Conservation (phyloP, 768 basidiomycete species). For the Mycena venus region DNA sequence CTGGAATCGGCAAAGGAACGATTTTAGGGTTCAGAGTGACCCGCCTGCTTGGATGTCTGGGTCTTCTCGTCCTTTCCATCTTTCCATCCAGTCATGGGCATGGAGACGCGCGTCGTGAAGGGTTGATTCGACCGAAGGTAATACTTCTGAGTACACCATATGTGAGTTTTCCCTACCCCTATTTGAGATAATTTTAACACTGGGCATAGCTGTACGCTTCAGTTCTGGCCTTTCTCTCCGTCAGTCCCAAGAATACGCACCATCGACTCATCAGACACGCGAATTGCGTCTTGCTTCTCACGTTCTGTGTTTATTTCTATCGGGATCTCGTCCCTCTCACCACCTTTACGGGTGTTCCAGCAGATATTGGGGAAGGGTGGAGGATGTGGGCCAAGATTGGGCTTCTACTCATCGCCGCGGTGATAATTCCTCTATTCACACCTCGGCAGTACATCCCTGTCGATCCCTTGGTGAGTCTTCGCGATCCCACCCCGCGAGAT, state of each 20-base stretch:
- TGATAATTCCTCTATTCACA: constrained; percentile 65
- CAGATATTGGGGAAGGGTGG: constrained; percentile 60
- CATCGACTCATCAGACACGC: constrained; percentile 54
- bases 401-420: constrained; percentile 56
- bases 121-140: not conserved
- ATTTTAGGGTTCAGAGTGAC: constrained; percentile 61
- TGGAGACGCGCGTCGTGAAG: not conserved
- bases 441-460: constrained; percentile 68
- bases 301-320: constrained; percentile 61
- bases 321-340: constrained; percentile 71
- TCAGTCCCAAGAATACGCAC: constrained; percentile 52
- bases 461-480: constrained; percentile 57
- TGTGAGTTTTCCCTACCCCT: not conserved
- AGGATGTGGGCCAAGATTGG: constrained; percentile 66
- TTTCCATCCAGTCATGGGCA: not conserved
- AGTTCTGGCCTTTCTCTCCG: constrained; percentile 55
- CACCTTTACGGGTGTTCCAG: constrained; percentile 60
- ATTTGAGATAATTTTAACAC: constrained; percentile 14
- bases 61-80: constrained; percentile 32
- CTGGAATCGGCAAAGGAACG: constrained; percentile 26
- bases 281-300: constrained; percentile 45
- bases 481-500: not conserved
- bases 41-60: constrained; percentile 37
- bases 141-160: constrained; percentile 26
- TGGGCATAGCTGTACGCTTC: constrained; percentile 53